These are phyloP conservation scores for Neopestalotiopsis sp. DNA, from an alignment of 2,329 filamentous ascomycete genomes.

Conservation along the genomic window DNA sequence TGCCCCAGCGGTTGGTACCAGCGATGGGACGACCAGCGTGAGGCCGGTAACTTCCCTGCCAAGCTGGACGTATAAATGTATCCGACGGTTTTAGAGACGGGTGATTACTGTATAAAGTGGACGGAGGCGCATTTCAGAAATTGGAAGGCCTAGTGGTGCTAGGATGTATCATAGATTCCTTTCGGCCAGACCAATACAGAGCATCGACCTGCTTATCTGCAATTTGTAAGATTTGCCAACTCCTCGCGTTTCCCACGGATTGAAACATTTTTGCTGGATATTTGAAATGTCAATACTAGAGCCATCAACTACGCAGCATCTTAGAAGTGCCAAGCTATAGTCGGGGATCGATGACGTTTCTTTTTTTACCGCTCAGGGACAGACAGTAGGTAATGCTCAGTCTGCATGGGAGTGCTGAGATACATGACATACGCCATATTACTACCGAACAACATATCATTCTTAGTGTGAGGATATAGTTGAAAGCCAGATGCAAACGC, in stretches of 20 bases:
- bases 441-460: neutral
- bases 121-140: neutral
- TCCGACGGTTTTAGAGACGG: neutral
- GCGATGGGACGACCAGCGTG: constrained; percentile 54
- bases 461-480: too few species aligned
- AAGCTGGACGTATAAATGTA: constrained; percentile 62
- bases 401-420: neutral
- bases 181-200: constrained; percentile 28
- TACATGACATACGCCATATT: neutral
- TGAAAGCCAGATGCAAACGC: too few species aligned
- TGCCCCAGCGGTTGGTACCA: constrained; percentile 94
- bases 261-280: too few species aligned
- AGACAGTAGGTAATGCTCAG: neutral
- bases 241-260: neutral
- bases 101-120: constrained; percentile 6
- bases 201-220: constrained; percentile 11
- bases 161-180: constrained; percentile 33
- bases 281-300: too few species aligned
- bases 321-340: neutral
- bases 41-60: constrained; percentile 71
- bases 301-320: too few species aligned
- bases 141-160: constrained; percentile 20
- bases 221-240: neutral
- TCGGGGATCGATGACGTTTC: neutral
- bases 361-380: neutral